These are phyloP conservation scores for Ophiostoma ulmi DNA, from an alignment of 2,329 filamentous ascomycete genomes.

Conservation along the genomic window DNA sequence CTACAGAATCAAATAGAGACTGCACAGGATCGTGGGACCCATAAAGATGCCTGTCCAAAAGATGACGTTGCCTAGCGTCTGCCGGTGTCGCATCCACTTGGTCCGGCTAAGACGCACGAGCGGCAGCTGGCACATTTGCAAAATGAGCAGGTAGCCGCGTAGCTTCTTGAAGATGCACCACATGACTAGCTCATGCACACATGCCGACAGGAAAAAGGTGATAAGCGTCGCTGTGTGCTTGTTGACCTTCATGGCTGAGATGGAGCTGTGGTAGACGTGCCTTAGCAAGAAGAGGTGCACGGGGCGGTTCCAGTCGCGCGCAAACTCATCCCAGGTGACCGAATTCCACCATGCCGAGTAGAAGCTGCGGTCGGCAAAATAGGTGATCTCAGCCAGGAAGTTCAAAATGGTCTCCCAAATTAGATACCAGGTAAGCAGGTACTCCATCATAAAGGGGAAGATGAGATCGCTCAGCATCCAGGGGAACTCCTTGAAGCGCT, in stretches of 20 bases:
- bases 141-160: constrained; percentile 64
- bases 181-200: constrained; percentile 73
- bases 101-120: constrained; percentile 63
- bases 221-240: constrained; percentile 68
- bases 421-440: constrained; percentile 71
- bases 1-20: constrained; percentile 54
- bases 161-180: constrained; percentile 75
- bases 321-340: constrained; percentile 68
- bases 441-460: constrained; percentile 75
- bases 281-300: constrained; percentile 73
- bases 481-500: constrained; percentile 63
- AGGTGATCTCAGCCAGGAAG: constrained; percentile 68
- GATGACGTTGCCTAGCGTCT: constrained; percentile 64
- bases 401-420: constrained; percentile 76
- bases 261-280: constrained; percentile 74
- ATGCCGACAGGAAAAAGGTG: constrained; percentile 67
- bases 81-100: constrained; percentile 56
- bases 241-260: constrained; percentile 65
- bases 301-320: constrained; percentile 71
- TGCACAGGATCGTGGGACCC: constrained; percentile 63
- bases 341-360: constrained; percentile 61
- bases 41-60: constrained; percentile 79
- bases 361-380: constrained; percentile 72
- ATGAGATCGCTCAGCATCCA: constrained; percentile 70
- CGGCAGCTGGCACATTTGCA: constrained; percentile 71